These are phyloP conservation scores for Dovyalis caffra DNA, from an alignment of 345 rosid genomes.

Conservation along the genomic window DNA sequence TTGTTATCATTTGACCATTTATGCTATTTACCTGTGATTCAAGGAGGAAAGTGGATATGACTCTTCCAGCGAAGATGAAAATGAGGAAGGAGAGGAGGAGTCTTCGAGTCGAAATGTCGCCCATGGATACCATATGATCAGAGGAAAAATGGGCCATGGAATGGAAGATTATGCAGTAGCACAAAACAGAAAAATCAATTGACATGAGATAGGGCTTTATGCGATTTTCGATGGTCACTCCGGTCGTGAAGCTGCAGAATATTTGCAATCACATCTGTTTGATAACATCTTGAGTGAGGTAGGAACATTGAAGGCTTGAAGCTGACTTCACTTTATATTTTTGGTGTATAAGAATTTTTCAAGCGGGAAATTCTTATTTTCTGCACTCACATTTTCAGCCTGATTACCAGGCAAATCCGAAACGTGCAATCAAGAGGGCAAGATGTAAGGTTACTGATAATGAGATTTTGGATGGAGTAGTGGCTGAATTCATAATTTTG, in stretches of 20 bases:
- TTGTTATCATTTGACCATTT: not conserved
- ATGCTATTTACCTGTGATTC: not conserved
- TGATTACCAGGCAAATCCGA: constrained; percentile 41
- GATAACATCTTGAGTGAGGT: too few relatives aligned
- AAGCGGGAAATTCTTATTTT: not conserved
- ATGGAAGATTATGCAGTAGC: constrained; percentile 59
- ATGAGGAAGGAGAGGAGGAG: constrained; percentile 2
- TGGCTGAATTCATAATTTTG: constrained; percentile 41
- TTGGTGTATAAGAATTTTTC: not conserved
- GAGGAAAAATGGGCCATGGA: constrained; percentile 49
- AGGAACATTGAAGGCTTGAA: too few relatives aligned
- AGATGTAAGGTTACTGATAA: constrained; percentile 36
- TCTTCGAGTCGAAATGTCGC: constrained; percentile 12
- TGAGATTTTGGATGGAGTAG: constrained; percentile 38
- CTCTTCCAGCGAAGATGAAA: constrained; percentile 5
- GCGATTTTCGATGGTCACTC: too few relatives aligned
- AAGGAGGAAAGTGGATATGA: constrained; percentile 1
- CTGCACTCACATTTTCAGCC: constrained; percentile 18
- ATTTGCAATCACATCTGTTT: too few relatives aligned
- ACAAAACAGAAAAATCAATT: constrained; percentile 32
- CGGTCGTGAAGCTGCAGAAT: too few relatives aligned
- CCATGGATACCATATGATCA: constrained; percentile 50
- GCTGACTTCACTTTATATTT: not conserved
- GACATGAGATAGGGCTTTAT: constrained; percentile 42
- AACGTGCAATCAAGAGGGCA: constrained; percentile 41